A percentile compares a stretch with the other conserved stretches of the same genome.
phyloP scores from a whole-genome alignment of 2,329 filamentous ascomycete species.

The Ascochyta rabiei region DNA sequence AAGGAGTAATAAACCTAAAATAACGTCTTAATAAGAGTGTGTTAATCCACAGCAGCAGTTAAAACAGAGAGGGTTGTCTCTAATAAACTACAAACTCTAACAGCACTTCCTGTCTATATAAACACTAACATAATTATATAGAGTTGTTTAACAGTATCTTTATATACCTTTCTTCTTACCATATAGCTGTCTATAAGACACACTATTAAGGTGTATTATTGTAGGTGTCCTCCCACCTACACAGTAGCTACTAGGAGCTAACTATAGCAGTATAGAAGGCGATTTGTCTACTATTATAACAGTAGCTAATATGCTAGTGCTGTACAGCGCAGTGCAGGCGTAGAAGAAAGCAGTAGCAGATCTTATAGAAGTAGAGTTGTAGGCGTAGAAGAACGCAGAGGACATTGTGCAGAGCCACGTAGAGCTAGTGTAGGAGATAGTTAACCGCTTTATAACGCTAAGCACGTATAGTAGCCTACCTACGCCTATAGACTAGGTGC shows the following conservation, averaged over 20 bases:
- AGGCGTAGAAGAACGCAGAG: too few relatives aligned
- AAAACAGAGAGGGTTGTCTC: too few relatives aligned
- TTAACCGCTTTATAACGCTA: too few relatives aligned
- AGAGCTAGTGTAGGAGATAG: too few relatives aligned
- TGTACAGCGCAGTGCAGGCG: slow-evolving; percentile 1
- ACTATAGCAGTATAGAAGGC: not conserved
- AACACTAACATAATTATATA: not conserved
- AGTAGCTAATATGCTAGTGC: slow-evolving; percentile 7
- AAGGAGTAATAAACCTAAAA: too few relatives aligned
- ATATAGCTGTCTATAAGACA: not conserved
- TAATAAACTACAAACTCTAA: too few relatives aligned
- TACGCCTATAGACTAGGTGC: too few relatives aligned
- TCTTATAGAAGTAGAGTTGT: too few relatives aligned
- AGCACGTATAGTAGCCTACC: too few relatives aligned
- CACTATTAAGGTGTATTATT: not conserved
- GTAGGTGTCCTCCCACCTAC: not conserved
- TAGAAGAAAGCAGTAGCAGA: not conserved
- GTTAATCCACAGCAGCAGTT: not conserved
- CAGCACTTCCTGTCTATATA: too few relatives aligned
- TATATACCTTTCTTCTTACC: not conserved
- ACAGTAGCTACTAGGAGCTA: not conserved
- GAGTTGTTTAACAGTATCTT: not conserved
- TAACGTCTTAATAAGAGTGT: not conserved
- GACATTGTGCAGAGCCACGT: too few relatives aligned
- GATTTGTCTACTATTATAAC: slow-evolving; percentile 1